These are phyloP conservation scores for Ganoderma sinense DNA, from an alignment of 1,284 basidiomycete species.

Conservation along the genomic window DNA sequence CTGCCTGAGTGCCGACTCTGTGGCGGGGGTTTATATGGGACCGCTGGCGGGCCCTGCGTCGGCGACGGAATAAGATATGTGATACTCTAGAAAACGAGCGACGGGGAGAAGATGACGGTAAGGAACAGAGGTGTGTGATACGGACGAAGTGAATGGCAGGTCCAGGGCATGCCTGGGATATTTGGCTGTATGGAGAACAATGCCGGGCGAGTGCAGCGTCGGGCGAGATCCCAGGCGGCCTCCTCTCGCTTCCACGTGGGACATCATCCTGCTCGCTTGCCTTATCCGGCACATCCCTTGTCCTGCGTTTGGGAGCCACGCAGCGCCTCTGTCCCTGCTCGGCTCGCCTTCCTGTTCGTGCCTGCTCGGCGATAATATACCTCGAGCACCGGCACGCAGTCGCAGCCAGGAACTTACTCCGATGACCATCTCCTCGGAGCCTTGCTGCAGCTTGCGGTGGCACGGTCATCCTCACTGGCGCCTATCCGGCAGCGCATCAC, in stretches of 20 bases:
- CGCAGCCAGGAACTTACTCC: slow-evolving; percentile 9
- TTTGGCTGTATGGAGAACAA: slow-evolving; percentile 38
- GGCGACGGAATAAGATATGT: slow-evolving; percentile 26
- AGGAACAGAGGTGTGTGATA: slow-evolving; percentile 36
- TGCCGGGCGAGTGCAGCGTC: slow-evolving; percentile 26
- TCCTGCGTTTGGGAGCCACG: slow-evolving; percentile 34
- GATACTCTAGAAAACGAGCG: slow-evolving; percentile 28
- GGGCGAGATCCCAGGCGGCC: slow-evolving; percentile 22
- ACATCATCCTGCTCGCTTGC: slow-evolving; percentile 37
- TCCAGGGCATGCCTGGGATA: slow-evolving; percentile 17
- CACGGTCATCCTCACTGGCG: neutral
- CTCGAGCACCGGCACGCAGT: neutral
- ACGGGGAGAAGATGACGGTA: slow-evolving; percentile 33
- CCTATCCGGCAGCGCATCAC: slow-evolving; percentile 9
- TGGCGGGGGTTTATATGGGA: slow-evolving; percentile 34
- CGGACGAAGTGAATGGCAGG: slow-evolving; percentile 5
- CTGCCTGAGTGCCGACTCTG: slow-evolving; percentile 33
- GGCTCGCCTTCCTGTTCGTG: slow-evolving; percentile 14
- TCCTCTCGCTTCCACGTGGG: slow-evolving; percentile 28
- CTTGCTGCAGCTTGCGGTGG: neutral
- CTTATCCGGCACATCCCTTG: slow-evolving; percentile 37
- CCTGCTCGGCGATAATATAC: slow-evolving; percentile 16
- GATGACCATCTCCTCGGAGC: neutral
- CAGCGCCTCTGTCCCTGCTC: slow-evolving; percentile 15
- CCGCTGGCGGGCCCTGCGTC: slow-evolving; percentile 22